Base-by-base conservation (phyloP, 2,329 filamentous ascomycete genomes). In the Rutstroemia sp. region DNA sequence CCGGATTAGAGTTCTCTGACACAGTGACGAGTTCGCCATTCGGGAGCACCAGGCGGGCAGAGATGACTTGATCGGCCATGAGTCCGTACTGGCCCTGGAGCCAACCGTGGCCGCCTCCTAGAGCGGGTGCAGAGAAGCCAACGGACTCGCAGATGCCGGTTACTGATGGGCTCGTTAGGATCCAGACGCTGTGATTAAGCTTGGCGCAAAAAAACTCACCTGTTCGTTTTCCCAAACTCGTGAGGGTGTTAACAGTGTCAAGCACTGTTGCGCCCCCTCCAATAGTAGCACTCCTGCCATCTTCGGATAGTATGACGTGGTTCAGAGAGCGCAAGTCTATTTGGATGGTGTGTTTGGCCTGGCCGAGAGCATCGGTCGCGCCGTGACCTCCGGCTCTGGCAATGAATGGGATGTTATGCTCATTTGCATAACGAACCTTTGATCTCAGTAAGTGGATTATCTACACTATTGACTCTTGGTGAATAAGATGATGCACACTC, bases 311-410 rank as follows among this genome's bases (percentile, higher is more conserved):
- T 0, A 3, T 21, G 19, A 45, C 30, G 16, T 41, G 21, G 16
- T 34, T 30, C 37, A 44, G 16, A 19, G 16, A 14, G 37, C 38
- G 38, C 2, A 51, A 8, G 23, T 51, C 49, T 16, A 51, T 51
- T 30, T 30, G 38, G 44, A 56, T 54, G 30, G 14, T 65, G 14
- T 57, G 38, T 5, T 19, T 14, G 2, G 58, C 27, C 12, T 38
- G 10, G 8, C 45, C 41, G 8, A 61, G 44, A 39, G 48, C 56
- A 4, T 16, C 34, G 25, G 38, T 59, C 7, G 74, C 70, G 2
- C 79, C 80, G 57, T 83, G 80, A 2, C 71, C 73, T 16, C 77
- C 76, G 61, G 77, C 80, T 64, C 72, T 75, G 0, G 78, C 75
- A 2, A 83, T 72, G 12, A 54, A 56, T 23, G 34, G 44, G 25